These are phyloP conservation scores for Verbena officinalis DNA, from an alignment of 257 asterid species.

Conservation along the genomic window DNA sequence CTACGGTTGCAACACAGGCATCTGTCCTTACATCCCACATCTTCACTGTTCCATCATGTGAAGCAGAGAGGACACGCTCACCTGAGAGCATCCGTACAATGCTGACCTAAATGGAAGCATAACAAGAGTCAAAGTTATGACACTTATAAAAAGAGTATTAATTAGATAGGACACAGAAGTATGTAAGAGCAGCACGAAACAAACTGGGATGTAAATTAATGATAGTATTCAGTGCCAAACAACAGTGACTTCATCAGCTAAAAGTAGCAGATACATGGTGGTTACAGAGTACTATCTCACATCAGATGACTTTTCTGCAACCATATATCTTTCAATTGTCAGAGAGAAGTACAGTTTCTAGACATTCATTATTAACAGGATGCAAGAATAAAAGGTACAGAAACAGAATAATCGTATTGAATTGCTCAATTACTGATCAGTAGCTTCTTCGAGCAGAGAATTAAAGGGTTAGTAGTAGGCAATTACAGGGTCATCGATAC, in stretches of 20 bases:
- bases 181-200: not conserved
- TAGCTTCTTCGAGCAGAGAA: slow-evolving; percentile 15
- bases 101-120: slow-evolving; percentile 67
- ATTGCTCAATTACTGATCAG: not conserved
- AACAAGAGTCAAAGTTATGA: slow-evolving; percentile 15
- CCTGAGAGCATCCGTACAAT: slow-evolving; percentile 91
- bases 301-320: not conserved
- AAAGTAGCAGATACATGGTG: slow-evolving; percentile 4
- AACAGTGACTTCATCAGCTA: not conserved
- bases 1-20: slow-evolving; percentile 98
- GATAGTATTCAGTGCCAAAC: not conserved
- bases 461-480: not conserved
- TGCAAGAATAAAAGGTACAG: not conserved
- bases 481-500: slow-evolving; percentile 12
- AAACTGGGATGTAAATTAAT: slow-evolving; percentile 14
- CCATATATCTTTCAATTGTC: slow-evolving; percentile 1
- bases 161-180: slow-evolving; percentile 7
- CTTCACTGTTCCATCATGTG: slow-evolving; percentile 96
- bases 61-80: slow-evolving; percentile 97
- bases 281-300: slow-evolving; percentile 17
- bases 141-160: not conserved
- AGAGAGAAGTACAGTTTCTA: not conserved
- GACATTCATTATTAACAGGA: slow-evolving; percentile 13
- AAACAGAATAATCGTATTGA: slow-evolving; percentile 10
- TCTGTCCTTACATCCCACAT: slow-evolving; percentile 99